Percentiles rank a stretch among this genome's conserved stretches.
Conservation (phyloP, 2,329 filamentous ascomycete genomes). For the Beauveria bassiana region DNA sequence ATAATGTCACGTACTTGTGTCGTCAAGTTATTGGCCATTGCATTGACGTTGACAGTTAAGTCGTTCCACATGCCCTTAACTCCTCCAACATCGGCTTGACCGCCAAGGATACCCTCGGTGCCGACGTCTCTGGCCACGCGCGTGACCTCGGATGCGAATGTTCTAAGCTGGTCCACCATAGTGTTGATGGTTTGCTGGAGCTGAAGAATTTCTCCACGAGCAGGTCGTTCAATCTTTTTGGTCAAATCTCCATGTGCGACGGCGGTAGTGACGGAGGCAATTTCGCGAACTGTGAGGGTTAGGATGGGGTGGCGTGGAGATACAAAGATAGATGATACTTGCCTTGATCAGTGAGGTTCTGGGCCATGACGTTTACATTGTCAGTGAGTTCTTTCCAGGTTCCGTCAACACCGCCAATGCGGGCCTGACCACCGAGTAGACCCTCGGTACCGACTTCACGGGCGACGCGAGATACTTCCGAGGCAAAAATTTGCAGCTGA, state of each 20-base stretch:
- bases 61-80: conserved; percentile 88
- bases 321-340: conserved; percentile 14
- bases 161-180: conserved; percentile 80
- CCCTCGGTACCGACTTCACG: conserved; percentile 95
- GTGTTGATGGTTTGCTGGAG: conserved; percentile 83
- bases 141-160: conserved; percentile 77
- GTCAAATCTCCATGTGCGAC: conserved; percentile 77
- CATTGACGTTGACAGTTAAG: conserved; percentile 77
- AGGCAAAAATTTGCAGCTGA: conserved; percentile 91
- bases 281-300: conserved; percentile 61
- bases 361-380: conserved; percentile 80
- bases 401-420: conserved; percentile 87
- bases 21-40: conserved; percentile 81
- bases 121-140: conserved; percentile 77
- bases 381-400: conserved; percentile 97
- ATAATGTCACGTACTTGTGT: conserved; percentile 94
- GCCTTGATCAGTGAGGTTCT: conserved; percentile 72
- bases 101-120: conserved; percentile 74
- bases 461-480: conserved; percentile 88
- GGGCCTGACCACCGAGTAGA: conserved; percentile 85
- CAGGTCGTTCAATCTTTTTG: conserved; percentile 75
- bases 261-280: conserved; percentile 75
- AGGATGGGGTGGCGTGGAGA: neutral
- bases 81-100: conserved; percentile 74
- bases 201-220: conserved; percentile 74